Evolutionary conservation across 441 rosid species (phyloP), one percentile per base, ranked within the genome.

Genomic region (Croton laevigatus): DNA sequence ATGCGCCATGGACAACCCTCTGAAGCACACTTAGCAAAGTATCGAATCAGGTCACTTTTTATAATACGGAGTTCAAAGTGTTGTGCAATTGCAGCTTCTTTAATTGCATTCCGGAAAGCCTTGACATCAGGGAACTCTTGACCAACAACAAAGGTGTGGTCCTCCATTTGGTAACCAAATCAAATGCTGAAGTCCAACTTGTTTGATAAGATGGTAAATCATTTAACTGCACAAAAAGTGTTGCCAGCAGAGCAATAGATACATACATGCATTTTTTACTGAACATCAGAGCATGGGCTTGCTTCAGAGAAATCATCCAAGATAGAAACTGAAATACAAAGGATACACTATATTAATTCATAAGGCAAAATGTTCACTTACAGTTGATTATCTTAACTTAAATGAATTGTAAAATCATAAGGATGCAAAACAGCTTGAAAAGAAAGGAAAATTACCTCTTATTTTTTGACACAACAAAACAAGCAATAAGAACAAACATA

Each of bases 1-100:
- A 88, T 81, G 34, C 80, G 84, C 89, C 87, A 88, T 8, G 87
- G 89, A 65, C 88, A 85, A 54, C 86, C 88, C 69, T 88, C 88
- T 12, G 82, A 61, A 7, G 87, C 87, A 74, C 92, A 88, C 77
- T 82, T 88, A 22, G 89, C 89, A 80, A 82, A 76, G 73, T 82
- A 86, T 55, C 86, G 79, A 64, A 84, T 74, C 62, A 84, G 77
- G 70, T 88, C 88, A 55, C 85, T 84, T 73, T 88, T 86, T 65
- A 88, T 75, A 27, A 81, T 79, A 52, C 84, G 84, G 37, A 88
- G 83, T 82, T 88, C 87, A 73, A 88, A 86, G 46, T 88, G 87
- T 59, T 84, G 84, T 23, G 85, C 87, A 69, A 88, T 88, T 32
- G 90, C 87, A 62, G 83, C 85, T 76, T 81, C 92, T 69, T 84